Conservation (phyloP, 371 early-diverging fungal genomes). For the Dentiscutata heterogama region DNA sequence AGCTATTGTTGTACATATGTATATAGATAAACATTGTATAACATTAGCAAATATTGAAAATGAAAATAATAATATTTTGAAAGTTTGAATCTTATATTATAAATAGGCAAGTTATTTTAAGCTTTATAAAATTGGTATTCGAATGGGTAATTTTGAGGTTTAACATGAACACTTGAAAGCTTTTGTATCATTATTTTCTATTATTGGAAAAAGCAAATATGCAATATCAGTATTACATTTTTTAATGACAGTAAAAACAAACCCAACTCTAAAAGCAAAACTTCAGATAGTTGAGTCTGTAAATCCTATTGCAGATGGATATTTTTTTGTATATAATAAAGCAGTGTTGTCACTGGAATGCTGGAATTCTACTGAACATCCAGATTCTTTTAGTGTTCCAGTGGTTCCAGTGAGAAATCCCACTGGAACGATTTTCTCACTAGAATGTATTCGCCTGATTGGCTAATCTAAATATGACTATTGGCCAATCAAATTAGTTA, state of each 20-base stretch:
- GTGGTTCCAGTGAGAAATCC: too few relatives aligned
- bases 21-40: not conserved
- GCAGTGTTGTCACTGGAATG: too few relatives aligned
- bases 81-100: not conserved
- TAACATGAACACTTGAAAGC: not conserved
- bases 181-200: not conserved
- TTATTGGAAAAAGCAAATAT: conserved; percentile 9
- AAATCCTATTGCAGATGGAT: not conserved
- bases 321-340: conserved; percentile 26
- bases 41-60: not conserved
- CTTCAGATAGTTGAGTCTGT: not conserved
- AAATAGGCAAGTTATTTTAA: not conserved
- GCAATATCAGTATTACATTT: not conserved
- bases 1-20: not conserved
- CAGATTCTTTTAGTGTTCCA: too few relatives aligned
- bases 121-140: not conserved
- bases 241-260: not conserved
- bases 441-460: too few relatives aligned
- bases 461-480: too few relatives aligned
- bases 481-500: too few relatives aligned
- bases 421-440: too few relatives aligned
- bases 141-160: not conserved
- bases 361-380: too few relatives aligned
- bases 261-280: not conserved
- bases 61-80: not conserved